Evolutionary conservation across 2,329 filamentous ascomycete species (phyloP).

Genomic region (Orbilia ellipsospora): DNA sequence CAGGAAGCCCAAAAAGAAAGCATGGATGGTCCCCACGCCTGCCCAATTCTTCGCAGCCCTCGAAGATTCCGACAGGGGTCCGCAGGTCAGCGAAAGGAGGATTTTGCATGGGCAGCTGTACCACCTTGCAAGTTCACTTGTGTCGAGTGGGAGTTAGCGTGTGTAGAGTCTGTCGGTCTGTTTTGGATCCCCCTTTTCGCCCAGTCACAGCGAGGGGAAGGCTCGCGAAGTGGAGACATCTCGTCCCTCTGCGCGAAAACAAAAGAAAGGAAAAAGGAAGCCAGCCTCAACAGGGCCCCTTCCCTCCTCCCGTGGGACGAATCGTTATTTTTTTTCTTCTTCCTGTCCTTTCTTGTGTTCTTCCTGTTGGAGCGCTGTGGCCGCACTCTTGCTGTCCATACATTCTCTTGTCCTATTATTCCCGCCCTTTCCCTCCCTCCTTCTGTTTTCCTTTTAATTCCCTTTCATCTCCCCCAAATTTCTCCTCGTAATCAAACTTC

Average conservation of each 20-base stretch:
- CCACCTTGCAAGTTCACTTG: conserved; percentile 49
- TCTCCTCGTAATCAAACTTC: conserved; percentile 56
- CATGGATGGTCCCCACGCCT: conserved; percentile 53
- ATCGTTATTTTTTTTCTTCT: conserved; percentile 41
- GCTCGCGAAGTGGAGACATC: conserved; percentile 42
- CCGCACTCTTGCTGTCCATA: conserved; percentile 19
- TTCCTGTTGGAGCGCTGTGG: conserved; percentile 12
- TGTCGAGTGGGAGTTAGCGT: conserved; percentile 50
- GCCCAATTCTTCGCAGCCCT: conserved; percentile 54
- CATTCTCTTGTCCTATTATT: conserved; percentile 43
- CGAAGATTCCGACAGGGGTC: conserved; percentile 55
- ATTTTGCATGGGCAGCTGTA: conserved; percentile 45
- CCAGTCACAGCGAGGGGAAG: conserved; percentile 39
- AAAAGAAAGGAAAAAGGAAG: background rate
- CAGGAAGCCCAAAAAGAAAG: conserved; percentile 26
- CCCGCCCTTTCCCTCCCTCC: conserved; percentile 51
- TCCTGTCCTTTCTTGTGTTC: conserved; percentile 1
- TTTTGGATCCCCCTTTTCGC: conserved; percentile 56
- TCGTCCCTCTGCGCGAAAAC: conserved; percentile 34
- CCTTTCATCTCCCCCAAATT: conserved; percentile 55
- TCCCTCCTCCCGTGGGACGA: conserved; percentile 53
- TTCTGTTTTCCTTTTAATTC: conserved; percentile 56
- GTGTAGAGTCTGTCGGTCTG: conserved; percentile 53
- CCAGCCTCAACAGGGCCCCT: conserved; percentile 55
- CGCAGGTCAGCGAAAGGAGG: conserved; percentile 54